These are phyloP conservation scores for Diaporthe sp. DNA, from an alignment of 2,329 filamentous ascomycete species.

Conservation along the genomic window DNA sequence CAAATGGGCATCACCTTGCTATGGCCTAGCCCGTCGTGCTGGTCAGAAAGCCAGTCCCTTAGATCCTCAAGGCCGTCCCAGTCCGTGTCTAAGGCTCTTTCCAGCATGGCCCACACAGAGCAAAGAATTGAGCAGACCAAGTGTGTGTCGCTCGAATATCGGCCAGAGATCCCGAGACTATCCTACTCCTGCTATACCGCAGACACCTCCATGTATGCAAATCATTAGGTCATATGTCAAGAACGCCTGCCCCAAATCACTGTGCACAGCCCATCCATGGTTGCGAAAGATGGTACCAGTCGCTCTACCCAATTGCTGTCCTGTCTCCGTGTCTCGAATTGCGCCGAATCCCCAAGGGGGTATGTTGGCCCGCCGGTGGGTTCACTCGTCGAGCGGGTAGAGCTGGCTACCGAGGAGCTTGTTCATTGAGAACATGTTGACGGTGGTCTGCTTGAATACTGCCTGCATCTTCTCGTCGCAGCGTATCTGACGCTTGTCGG, in stretches of 20 bases:
- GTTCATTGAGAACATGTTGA: slow-evolving; percentile 99
- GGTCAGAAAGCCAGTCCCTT: background rate
- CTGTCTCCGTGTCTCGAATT: background rate
- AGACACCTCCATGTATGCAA: slow-evolving; percentile 28
- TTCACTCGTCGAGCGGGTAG: slow-evolving; percentile 81
- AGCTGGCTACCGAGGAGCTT: slow-evolving; percentile 92
- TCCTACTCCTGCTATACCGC: slow-evolving; percentile 24
- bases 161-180: slow-evolving; percentile 11
- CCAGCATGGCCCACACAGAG: background rate
- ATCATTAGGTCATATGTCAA: slow-evolving; percentile 35
- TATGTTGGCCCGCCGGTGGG: background rate
- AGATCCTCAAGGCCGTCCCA: background rate
- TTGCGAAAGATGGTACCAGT: background rate
- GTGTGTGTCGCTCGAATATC: background rate
- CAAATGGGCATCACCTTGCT: background rate
- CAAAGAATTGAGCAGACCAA: slow-evolving; percentile 1
- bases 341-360: background rate
- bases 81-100: background rate
- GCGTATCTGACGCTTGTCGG: slow-evolving; percentile 89
- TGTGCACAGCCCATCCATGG: slow-evolving; percentile 22
- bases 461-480: slow-evolving; percentile 94
- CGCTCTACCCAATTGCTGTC: slow-evolving; percentile 7
- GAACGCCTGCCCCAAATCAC: slow-evolving; percentile 31
- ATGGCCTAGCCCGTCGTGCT: slow-evolving; percentile 2
- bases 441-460: slow-evolving; percentile 89